Base-by-base conservation (phyloP, 805 yeast species). In the Yarrowia hollandica region DNA sequence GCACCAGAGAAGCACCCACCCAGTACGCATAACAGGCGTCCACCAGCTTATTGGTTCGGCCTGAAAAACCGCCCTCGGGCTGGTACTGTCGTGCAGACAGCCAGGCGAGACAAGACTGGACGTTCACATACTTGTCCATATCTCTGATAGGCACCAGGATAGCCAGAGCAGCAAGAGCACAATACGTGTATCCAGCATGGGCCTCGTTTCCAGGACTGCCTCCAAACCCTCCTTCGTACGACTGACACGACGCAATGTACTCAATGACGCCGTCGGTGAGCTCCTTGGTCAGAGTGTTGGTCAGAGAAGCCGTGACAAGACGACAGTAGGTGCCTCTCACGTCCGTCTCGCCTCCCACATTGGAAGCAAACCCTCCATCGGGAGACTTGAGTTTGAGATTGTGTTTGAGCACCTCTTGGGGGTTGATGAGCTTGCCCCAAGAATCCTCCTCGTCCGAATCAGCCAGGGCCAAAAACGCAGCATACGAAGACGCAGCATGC, bases 11-110 rank as follows among this genome's bases (percentile, higher is more conserved):
- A 0, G 90, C 95, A 1, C 98, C 98, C 1, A 90, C 86, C 99
- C 99, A 94, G 71, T 86, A 92, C 68, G 92, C 83, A 70, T 94
- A 94, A 71, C 99, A 94, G 0, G 96, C 97, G 69, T 94, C 99
- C 1, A 94, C 98, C 28, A 94, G 77, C 69, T 94, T 94, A 70
- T 92, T 92, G 0, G 96, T 82, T 59, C 99, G 79, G 0, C 99
- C 99, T 11, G 84, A 79, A 46, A 92, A 79, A 0, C 98, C 97
- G 11, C 92, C 95, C 68, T 90, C 97, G n/a, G 82, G 70, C 16
- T 72, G 72, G 59, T 77, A 75, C 69, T 94, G 99, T 37, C 96
- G 79, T 19, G 78, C 73, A 10, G 77, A 77, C 3, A 84, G 76
- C 99, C 99, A 94, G 57, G 62, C 59, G 7, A 82, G 62, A 19